These are phyloP conservation scores for Phialemoniopsis sp. DNA, from an alignment of 2,329 filamentous ascomycete genomes.

Conservation along the genomic window DNA sequence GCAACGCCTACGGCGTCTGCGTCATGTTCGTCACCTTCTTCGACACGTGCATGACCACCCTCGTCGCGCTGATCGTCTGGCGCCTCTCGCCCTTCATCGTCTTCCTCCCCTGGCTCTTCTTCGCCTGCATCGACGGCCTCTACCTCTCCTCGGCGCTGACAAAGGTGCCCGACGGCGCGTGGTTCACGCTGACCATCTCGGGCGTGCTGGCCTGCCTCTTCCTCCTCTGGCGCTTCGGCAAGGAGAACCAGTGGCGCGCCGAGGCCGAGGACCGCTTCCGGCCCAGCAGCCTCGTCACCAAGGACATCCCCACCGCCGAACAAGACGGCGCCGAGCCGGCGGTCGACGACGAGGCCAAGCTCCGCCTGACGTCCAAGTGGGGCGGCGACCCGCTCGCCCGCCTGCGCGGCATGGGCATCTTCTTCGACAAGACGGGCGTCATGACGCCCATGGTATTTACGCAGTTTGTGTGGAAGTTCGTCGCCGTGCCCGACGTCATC, in stretches of 20 bases:
- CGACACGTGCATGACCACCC: conserved; percentile 66
- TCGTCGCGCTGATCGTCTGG: conserved; percentile 71
- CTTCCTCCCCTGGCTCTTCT: conserved; percentile 53
- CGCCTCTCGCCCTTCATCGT: conserved; percentile 55
- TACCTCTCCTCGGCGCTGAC: conserved; percentile 65
- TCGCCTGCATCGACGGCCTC: conserved; percentile 60
- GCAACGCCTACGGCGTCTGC: conserved; percentile 71
- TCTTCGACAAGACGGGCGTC: conserved; percentile 71
- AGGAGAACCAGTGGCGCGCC: conserved; percentile 69
- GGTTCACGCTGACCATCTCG: conserved; percentile 68
- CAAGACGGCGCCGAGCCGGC: background rate
- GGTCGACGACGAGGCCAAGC: conserved; percentile 5
- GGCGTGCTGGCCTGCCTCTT: conserved; percentile 58
- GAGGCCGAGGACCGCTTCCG: conserved; percentile 58
- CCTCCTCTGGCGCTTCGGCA: conserved; percentile 73
- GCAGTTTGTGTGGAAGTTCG: conserved; percentile 68
- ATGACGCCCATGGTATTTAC: conserved; percentile 63
- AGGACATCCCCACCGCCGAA: conserved; percentile 2
- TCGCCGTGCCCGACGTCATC: conserved; percentile 58
- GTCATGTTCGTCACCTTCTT: conserved; percentile 77
- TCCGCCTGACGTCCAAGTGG: conserved; percentile 30
- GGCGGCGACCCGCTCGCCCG: conserved; percentile 36
- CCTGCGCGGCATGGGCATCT: conserved; percentile 60
- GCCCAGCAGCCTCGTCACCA: conserved; percentile 29
- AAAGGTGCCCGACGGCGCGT: conserved; percentile 70